Evolutionary conservation across 78 protist species (phyloP), one percentile per base, ranked within the genome.

Genomic region (Dictyostelium capitatum): DNA sequence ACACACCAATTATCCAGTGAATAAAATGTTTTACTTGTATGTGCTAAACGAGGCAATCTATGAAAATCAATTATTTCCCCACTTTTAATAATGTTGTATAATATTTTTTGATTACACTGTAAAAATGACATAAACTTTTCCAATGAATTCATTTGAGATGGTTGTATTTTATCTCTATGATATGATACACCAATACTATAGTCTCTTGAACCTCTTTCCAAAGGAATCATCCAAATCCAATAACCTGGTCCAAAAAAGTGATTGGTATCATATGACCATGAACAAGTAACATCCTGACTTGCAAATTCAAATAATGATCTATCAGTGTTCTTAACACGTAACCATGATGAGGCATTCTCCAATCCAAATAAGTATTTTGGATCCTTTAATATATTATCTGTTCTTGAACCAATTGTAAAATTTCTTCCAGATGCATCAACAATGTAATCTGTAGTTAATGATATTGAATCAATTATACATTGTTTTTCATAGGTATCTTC

Each of bases 191-290:
- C 92, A 62, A 85, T 85, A 6, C 82, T 73, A 32, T 54, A 85
- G 15, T 85, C 92, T 37, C 80, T 64, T 1, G 83, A 28, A 14
- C 83, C 77, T 59, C 92, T 53, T 48, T 85, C 92, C n/a, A 85
- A 48, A 0, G 92, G 92, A 28, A 85, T 85, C 92, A 85, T 85
- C 92, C 92, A 85, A 19, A 85, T 72, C 92, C 92, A 85, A 30
- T 85, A 85, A 2, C 92, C 92, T 53, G 92, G 92, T 28, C 92
- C 92, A 51, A 85, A 85, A 77, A 85, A 85, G 17, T 85, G 92
- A 17, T 85, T 85, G 41, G 92, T 85, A 8, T 47, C 92, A 50
- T 85, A 85, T 7, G 47, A 59, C 83, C 83, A 85, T 15, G 74
- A 53, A 6, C 82, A 25, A 37, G 92, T 85, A 9, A 75, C 92